A percentile compares a stretch with the other conserved stretches of the same genome.
phyloP scores from a whole-genome alignment of 257 asterid species.

The Dorcoceras hygrometricum region DNA sequence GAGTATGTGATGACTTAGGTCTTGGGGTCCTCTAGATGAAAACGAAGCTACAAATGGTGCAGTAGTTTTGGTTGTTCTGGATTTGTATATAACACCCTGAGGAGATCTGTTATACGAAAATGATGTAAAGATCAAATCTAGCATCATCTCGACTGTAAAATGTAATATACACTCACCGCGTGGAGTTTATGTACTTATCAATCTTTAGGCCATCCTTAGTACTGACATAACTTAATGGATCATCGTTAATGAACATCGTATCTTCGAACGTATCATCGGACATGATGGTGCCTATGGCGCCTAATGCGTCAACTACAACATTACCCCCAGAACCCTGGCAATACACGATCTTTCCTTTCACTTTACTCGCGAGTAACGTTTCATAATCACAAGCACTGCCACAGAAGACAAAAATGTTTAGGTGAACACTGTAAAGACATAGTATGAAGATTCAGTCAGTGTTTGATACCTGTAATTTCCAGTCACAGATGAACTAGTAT shows the following conservation, averaged over 20 bases:
- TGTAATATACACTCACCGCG: conserved; percentile 35
- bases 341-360: conserved; percentile 58
- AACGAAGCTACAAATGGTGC: conserved; percentile 62
- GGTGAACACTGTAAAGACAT: neutral
- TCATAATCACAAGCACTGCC: conserved; percentile 50
- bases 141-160: neutral
- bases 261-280: conserved; percentile 26
- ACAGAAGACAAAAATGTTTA: neutral
- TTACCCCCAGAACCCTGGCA: conserved; percentile 45
- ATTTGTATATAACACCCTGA: conserved; percentile 45
- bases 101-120: conserved; percentile 40
- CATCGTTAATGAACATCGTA: conserved; percentile 23
- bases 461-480: conserved; percentile 48
- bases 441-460: neutral
- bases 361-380: conserved; percentile 37
- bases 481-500: neutral
- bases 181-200: conserved; percentile 54
- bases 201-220: conserved; percentile 35
- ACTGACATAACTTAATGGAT: conserved; percentile 38
- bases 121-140: neutral
- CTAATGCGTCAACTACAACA: conserved; percentile 20
- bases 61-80: conserved; percentile 28
- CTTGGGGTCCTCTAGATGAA: conserved; percentile 83
- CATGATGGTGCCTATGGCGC: conserved; percentile 57
- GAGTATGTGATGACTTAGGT: conserved; percentile 45